These are phyloP conservation scores for Hypomyces rosellus DNA, from an alignment of 2,329 filamentous ascomycete species.

Conservation along the genomic window DNA sequence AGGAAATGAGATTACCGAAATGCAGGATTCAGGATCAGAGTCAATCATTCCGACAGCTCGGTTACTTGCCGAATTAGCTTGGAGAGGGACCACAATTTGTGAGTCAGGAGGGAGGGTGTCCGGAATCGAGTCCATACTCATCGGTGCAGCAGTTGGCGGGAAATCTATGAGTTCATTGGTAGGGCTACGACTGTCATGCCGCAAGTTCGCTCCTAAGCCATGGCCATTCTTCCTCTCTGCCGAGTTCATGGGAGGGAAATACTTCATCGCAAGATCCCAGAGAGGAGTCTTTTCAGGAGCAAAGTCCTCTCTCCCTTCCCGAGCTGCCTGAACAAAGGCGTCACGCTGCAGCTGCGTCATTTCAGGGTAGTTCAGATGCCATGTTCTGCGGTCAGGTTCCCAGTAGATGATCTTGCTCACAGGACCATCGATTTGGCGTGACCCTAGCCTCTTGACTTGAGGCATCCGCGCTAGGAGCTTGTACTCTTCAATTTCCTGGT, in stretches of 20 bases:
- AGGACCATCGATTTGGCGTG: slow-evolving; percentile 51
- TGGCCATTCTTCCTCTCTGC: slow-evolving; percentile 8
- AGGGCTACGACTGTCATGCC: slow-evolving; percentile 11
- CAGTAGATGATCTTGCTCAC: slow-evolving; percentile 53
- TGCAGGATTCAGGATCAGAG: slow-evolving; percentile 58
- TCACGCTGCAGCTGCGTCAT: slow-evolving; percentile 56
- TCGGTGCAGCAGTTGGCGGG: slow-evolving; percentile 26
- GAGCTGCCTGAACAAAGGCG: slow-evolving; percentile 48
- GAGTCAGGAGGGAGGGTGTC: slow-evolving; percentile 33
- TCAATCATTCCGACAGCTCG: slow-evolving; percentile 58
- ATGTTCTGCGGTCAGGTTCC: slow-evolving; percentile 48
- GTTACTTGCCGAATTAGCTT: slow-evolving; percentile 27
- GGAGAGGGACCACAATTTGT: slow-evolving; percentile 31
- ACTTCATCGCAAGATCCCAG: slow-evolving; percentile 52
- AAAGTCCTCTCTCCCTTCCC: slow-evolving; percentile 46
- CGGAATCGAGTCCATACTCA: slow-evolving; percentile 22
- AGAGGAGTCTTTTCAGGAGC: slow-evolving; percentile 43
- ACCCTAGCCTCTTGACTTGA: slow-evolving; percentile 41
- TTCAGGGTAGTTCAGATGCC: slow-evolving; percentile 57
- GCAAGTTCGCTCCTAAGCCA: slow-evolving; percentile 15
- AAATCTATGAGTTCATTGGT: slow-evolving; percentile 16
- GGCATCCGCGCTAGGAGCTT: slow-evolving; percentile 44
- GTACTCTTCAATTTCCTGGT: slow-evolving; percentile 36
- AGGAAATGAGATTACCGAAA: slow-evolving; percentile 55
- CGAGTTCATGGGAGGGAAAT: slow-evolving; percentile 44